phyloP scores from a whole-genome alignment of 495 filamentous ascomycete genomes.

The Hypoxylon lenormandii region DNA sequence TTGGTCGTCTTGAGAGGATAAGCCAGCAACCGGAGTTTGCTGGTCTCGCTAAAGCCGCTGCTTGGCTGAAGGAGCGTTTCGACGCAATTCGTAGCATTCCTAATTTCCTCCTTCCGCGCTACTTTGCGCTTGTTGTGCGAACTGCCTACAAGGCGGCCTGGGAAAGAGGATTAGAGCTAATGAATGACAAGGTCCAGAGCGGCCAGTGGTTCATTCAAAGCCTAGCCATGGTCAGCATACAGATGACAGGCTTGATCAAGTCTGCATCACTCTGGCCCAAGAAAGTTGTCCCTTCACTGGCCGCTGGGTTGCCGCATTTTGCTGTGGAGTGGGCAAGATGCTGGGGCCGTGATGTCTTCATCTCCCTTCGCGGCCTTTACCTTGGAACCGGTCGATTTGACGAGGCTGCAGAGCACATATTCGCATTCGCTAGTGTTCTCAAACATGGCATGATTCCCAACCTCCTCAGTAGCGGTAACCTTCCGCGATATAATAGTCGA shows the following conservation, averaged over 20 bases:
- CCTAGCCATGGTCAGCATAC: constrained; percentile 87
- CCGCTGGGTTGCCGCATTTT: constrained; percentile 95
- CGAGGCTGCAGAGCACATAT: constrained; percentile 91
- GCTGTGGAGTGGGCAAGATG: constrained; percentile 92
- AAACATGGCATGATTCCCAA: constrained; percentile 99
- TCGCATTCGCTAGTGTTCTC: constrained; percentile 93
- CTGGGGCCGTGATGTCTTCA: constrained; percentile 98
- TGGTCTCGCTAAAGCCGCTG: constrained; percentile 70
- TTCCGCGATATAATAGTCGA: constrained; percentile 95
- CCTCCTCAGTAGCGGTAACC: constrained; percentile 82
- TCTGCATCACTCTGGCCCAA: constrained; percentile 90
- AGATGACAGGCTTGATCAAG: constrained; percentile 87
- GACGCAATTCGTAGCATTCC: constrained; percentile 84
- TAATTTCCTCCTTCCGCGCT: constrained; percentile 88
- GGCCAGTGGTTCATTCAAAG: constrained; percentile 88
- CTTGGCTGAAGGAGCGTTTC: constrained; percentile 86
- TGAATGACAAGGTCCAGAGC: constrained; percentile 77
- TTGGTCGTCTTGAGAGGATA: constrained; percentile 79
- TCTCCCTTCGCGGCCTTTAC: constrained; percentile 88
- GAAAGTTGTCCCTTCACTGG: constrained; percentile 84
- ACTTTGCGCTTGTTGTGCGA: constrained; percentile 88
- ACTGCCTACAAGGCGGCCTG: constrained; percentile 86
- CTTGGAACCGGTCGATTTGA: constrained; percentile 87
- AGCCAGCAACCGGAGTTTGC: constrained; percentile 70
- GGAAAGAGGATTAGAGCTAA: constrained; percentile 79